Evolutionary conservation across 805 yeast species (phyloP), one percentile per base, ranked within the genome.

Genomic region (Saccharomyces eubayanus): DNA sequence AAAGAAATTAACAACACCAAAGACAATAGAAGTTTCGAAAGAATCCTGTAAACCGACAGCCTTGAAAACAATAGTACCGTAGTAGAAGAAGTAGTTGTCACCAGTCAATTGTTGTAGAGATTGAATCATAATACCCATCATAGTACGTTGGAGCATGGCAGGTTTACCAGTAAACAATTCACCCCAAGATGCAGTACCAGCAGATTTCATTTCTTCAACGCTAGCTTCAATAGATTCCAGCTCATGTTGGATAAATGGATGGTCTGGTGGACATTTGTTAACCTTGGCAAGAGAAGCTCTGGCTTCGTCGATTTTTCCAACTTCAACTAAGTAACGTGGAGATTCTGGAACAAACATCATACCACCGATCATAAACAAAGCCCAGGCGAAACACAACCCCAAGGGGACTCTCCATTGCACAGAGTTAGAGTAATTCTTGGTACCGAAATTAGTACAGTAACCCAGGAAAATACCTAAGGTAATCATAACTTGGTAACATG

Each of bases 381-480:
- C 74, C 77, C 77, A 77, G 31, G 71, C 70, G 59, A 77, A 77
- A 62, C 77, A 74, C 57, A 81, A 69, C 54, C 84, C 84, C 64
- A 84, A 73, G 53, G 85, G 86, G 59, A 83, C 75, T 79, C 88
- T 81, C 89, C 89, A 84, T 72, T 81, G 85, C 10, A 68, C 88
- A 43, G 89, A 84, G 74, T 84, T 83, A 66, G 79, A 47, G 58
- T 66, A 66, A 30, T 59, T 60, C 62, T 79, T 77, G 55, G 86
- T 81, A 68, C 87, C 89, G 66, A 77, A 84, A 55, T 80, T 81
- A 52, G 77, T 83, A 83, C 68, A 88, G 89, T 61, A 84, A 73
- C 72, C 90, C 59, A 85, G 73, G 73, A 84, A 83, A 63, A 84
- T 84, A 72, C 89, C 89, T 49, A 80, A 71, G 43, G 89, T 83